These are phyloP conservation scores for Malus asiatica DNA, from an alignment of 306 rosid genomes.

Conservation along the genomic window DNA sequence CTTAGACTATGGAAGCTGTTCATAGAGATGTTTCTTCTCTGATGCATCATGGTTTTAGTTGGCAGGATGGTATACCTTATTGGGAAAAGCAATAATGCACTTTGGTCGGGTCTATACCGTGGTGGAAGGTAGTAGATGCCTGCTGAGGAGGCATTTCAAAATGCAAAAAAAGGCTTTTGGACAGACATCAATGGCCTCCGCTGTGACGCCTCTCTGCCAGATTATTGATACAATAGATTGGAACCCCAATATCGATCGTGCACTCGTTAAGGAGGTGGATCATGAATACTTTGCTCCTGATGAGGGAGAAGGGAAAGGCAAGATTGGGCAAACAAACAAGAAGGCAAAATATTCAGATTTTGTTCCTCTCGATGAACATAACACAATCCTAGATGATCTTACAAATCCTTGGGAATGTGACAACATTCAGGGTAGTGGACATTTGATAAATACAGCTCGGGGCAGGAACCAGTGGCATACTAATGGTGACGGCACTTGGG, in stretches of 20 bases:
- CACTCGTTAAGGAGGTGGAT: slow-evolving; percentile 61
- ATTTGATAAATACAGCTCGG: slow-evolving; percentile 10
- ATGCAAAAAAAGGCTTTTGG: slow-evolving; percentile 63
- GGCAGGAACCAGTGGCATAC: slow-evolving; percentile 24
- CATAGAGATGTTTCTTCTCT: not conserved
- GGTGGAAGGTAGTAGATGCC: slow-evolving; percentile 69
- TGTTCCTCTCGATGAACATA: slow-evolving; percentile 15
- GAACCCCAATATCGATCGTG: slow-evolving; percentile 53
- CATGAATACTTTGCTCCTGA: slow-evolving; percentile 32
- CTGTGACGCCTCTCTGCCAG: slow-evolving; percentile 38
- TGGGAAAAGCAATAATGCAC: slow-evolving; percentile 86
- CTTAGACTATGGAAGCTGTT: not conserved
- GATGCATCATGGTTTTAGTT: not conserved
- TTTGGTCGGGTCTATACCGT: slow-evolving; percentile 51
- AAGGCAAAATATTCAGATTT: slow-evolving; percentile 21
- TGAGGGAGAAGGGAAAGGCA: slow-evolving; percentile 31
- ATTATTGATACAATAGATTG: slow-evolving; percentile 62
- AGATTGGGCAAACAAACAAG: slow-evolving; percentile 25
- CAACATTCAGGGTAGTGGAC: slow-evolving; percentile 1
- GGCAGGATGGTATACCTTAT: slow-evolving; percentile 64
- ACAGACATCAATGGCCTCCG: slow-evolving; percentile 41
- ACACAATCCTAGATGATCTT: slow-evolving; percentile 10
- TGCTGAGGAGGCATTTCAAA: slow-evolving; percentile 66
- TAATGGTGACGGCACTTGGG: slow-evolving; percentile 46
- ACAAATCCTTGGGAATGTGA: slow-evolving; percentile 36